These are phyloP conservation scores for Suillus hirtellus DNA, from an alignment of 768 basidiomycete genomes.

Conservation along the genomic window DNA sequence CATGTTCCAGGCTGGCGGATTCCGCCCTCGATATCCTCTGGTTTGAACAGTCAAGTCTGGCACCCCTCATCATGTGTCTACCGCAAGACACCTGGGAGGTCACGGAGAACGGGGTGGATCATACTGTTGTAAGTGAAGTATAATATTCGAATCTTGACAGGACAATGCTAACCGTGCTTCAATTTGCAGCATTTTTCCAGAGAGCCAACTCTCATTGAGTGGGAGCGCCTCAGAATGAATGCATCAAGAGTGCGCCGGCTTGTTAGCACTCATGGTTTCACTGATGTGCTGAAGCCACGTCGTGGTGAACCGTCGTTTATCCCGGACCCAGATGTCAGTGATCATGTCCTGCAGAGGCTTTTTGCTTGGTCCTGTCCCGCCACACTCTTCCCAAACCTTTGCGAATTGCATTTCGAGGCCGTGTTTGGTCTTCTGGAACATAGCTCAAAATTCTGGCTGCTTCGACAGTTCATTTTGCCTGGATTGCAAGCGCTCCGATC, in stretches of 20 bases:
- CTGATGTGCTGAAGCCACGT: too few relatives aligned
- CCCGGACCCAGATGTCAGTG: too few relatives aligned
- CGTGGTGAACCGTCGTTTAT: too few relatives aligned
- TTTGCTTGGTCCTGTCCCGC: background rate
- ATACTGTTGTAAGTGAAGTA: background rate
- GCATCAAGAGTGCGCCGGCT: background rate
- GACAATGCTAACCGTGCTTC: background rate
- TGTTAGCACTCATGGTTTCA: too few relatives aligned
- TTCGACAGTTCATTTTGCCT: background rate
- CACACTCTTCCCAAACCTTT: background rate
- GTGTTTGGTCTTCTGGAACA: background rate
- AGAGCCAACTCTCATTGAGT: background rate
- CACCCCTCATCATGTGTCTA: background rate
- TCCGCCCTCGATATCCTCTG: background rate
- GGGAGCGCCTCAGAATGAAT: background rate
- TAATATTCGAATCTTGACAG: background rate
- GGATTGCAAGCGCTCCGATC: background rate
- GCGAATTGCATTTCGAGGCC: background rate
- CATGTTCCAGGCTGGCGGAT: background rate
- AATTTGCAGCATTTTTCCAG: background rate
- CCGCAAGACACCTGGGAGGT: background rate
- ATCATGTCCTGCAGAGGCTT: background rate
- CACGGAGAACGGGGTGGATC: too few relatives aligned
- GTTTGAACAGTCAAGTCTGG: background rate
- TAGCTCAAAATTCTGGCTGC: background rate